phyloP scores from a whole-genome alignment of 805 yeast genomes.

The Schwanniomyces occidentalis region DNA sequence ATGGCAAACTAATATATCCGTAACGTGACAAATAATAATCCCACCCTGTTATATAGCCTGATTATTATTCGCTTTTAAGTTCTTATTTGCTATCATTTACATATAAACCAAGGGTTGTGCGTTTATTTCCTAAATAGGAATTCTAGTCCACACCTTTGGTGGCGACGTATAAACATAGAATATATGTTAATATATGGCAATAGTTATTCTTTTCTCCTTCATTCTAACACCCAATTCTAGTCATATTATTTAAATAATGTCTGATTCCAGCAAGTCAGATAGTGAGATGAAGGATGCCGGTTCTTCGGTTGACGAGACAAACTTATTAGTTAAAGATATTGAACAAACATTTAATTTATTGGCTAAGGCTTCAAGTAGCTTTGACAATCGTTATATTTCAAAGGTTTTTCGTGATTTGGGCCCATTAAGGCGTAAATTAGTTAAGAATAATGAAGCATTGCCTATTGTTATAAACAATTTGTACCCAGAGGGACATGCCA shows the following conservation, averaged over 20 bases:
- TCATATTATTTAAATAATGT: constrained; percentile 3
- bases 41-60: too few species aligned
- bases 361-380: constrained; percentile 63
- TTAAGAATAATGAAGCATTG: constrained; percentile 45
- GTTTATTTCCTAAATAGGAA: constrained; percentile 9
- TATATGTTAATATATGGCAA: too few species aligned
- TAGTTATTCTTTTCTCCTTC: too few species aligned
- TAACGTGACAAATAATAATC: too few species aligned
- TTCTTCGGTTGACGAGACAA: constrained; percentile 8
- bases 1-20: too few species aligned
- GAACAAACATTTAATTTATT: constrained; percentile 48
- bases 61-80: too few species aligned
- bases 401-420: constrained; percentile 84
- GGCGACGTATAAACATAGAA: constrained; percentile 5
- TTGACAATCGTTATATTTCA: constrained; percentile 85
- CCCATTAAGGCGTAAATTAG: constrained; percentile 65
- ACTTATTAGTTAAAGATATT: constrained; percentile 31
- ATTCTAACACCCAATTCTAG: background rate
- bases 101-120: too few species aligned
- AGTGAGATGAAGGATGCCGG: constrained; percentile 22
- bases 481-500: constrained; percentile 53
- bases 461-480: constrained; percentile 51
- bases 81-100: too few species aligned
- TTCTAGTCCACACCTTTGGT: constrained; percentile 8
- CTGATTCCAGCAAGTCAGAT: constrained; percentile 11